A percentile compares a stretch with the other conserved stretches of the same genome.
Evolutionary conservation across 345 rosid genomes (phyloP).

Genomic region (Gossypioides kirkii): DNA sequence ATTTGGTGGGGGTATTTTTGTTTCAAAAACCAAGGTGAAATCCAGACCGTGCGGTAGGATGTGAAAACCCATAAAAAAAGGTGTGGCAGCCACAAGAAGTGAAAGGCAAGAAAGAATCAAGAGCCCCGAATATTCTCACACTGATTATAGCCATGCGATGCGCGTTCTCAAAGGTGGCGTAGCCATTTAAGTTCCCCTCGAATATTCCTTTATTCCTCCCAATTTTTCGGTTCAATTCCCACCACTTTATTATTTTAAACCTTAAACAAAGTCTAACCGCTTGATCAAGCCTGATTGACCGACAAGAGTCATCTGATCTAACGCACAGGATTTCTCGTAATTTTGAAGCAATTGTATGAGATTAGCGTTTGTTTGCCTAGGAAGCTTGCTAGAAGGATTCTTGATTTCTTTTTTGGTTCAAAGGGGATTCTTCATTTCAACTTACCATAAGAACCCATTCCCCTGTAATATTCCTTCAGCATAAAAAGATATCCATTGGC

Average conservation of each 20-base stretch:
- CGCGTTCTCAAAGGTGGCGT: neutral
- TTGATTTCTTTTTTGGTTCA: too few species aligned
- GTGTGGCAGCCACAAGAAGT: neutral
- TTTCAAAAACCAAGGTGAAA: too few species aligned
- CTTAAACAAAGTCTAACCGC: too few species aligned
- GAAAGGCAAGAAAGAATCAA: neutral
- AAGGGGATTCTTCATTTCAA: neutral
- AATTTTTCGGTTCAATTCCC: neutral
- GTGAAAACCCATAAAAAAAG: neutral
- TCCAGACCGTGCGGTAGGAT: too few species aligned
- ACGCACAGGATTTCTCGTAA: neutral
- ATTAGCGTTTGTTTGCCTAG: neutral
- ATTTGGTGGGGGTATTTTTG: too few species aligned
- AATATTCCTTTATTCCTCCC: constrained; percentile 8
- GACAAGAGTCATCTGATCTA: neutral
- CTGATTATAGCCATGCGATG: neutral
- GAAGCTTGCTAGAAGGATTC: neutral
- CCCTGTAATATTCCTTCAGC: neutral
- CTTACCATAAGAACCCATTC: neutral
- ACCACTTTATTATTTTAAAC: neutral
- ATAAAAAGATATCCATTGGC: constrained; percentile 2
- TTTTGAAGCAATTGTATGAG: neutral
- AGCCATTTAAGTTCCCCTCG: neutral
- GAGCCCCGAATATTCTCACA: neutral
- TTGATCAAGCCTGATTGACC: neutral